A percentile compares a stretch with the other conserved stretches of the same genome.
phyloP scores from a whole-genome alignment of 192 early-diverging fungal species.

The Umbelopsis vinacea region DNA sequence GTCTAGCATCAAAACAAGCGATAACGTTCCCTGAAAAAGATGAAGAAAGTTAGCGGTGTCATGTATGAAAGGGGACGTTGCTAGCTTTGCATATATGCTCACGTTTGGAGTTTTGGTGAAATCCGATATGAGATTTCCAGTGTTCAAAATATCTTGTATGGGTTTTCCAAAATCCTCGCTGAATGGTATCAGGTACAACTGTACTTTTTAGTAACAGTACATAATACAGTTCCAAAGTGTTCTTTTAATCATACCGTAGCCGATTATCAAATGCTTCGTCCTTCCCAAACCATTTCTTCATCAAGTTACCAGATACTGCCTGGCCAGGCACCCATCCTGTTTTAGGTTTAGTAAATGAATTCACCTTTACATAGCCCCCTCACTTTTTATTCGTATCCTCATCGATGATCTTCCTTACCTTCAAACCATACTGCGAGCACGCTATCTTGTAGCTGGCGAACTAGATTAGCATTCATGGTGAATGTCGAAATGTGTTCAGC shows the following conservation, averaged over 20 bases:
- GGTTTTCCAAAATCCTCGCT: conserved; percentile 24
- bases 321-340: conserved; percentile 20
- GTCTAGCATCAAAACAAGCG: conserved; percentile 21
- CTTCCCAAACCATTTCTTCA: conserved; percentile 12
- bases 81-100: neutral
- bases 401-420: neutral
- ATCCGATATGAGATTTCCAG: conserved; percentile 10
- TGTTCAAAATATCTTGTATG: conserved; percentile 20
- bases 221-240: neutral
- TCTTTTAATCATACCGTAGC: neutral
- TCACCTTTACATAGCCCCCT: neutral
- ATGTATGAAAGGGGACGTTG: neutral
- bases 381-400: neutral
- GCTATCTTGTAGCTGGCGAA: conserved; percentile 22
- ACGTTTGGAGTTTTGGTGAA: conserved; percentile 18
- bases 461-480: conserved; percentile 22
- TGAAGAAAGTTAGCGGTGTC: neutral
- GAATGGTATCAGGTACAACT: neutral
- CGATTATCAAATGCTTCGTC: conserved; percentile 19
- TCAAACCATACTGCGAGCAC: conserved; percentile 24
- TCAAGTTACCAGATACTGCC: conserved; percentile 4
- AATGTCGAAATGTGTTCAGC: conserved; percentile 5
- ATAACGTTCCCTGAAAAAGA: conserved; percentile 9
- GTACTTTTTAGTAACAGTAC: neutral
- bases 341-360: neutral